Evolutionary conservation across 306 rosid genomes (phyloP), one percentile per base, ranked within the genome.

Genomic region (Citrullus amarus): DNA sequence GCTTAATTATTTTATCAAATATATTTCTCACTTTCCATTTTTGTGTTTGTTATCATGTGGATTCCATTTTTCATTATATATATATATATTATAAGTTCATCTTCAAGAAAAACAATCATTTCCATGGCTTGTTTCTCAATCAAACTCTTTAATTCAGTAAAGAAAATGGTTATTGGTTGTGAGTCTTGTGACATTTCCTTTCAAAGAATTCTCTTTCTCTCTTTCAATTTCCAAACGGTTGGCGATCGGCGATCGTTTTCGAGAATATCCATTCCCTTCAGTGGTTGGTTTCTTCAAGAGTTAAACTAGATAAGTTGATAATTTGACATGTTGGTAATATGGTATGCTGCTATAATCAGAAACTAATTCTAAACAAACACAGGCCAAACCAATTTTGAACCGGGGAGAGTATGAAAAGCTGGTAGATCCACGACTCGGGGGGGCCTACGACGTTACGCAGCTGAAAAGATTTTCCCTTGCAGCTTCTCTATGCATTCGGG

Each of bases 331-430:
- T 55, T 38, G 46, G 53, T 13, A 36, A 76, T 76, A 34, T 38
- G 61, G 61, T 53, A 62, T 32, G 78, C 16, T 73, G 62, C 61
- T 73, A 6, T 32, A 76, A 20, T 57, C 58, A 18, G 38, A 43
- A 32, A 56, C 59, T 63, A 50, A 32, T 30, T 81, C 4, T 83
- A 15, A 59, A 68, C 39, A 75, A 59, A 46, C 72, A 69, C 82
- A 92, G 99, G 98, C 99, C 7, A 92, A 91, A 59, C 99, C 99
- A 80, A 84, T 96, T 72, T 84, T 96, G 84, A 96, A 91, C 78
- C 80, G 84, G 63, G 93, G 90, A 32, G 99, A 90, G 46, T 61
- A 84, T 48, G 96, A 90, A 68, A 81, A 86, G 76, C 86, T 96
- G 18, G 86, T 91, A 57, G 99, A 96, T 90, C 91, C 90, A 87